Base-by-base conservation (phyloP, 2,329 filamentous ascomycete genomes). In the Parasarocladium wereldwijsianum region DNA sequence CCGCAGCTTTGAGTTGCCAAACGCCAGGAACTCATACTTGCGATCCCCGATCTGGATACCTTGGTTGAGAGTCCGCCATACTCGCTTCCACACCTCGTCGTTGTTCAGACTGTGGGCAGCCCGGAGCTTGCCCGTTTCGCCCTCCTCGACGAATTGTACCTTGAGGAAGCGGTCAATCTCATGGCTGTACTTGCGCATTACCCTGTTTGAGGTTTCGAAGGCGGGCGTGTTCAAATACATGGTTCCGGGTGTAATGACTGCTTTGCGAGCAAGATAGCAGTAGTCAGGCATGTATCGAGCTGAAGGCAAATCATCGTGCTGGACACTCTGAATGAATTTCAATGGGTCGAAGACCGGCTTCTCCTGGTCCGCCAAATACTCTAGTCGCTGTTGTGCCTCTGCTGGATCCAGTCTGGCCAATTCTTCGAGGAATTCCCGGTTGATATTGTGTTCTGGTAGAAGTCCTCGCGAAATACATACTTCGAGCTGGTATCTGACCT, bases 1-100 rank as follows among this genome's bases (percentile, higher is more conserved):
- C 30, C 87, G 72, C 35, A 98, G 81, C 43, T 98, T 90, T 0
- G 90, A 94, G 50, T 90, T 96, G 0, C 90, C 87, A 54, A 86
- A 94, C 0, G 87, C 90, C 16, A 98, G 68, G 39, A 96, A 96
- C 40, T 87, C 70, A 50, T 85, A 98, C 34, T 72, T 70, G 6
- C 83, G 75, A 38, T 77, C 80, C 4, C 83, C 90, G 29, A 98
- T 75, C 1, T 62, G 62, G 39, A 98, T 87, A 1, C 90, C 90
- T 32, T 90, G 70, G 25, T 57, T 64, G 44, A 96, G 58, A 0
- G 77, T 69, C 27, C 77, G 66, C 37, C 72, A 71, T 13, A 94
- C 66, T 9, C 84, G 70, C 16, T 71, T 71, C 49, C 81, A 93
- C 0, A 93, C 49, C 32, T 80, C 70, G 34, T 84, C 67, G 37